Percentiles rank a stretch among this genome's conserved stretches.
These are phyloP conservation scores for Paramecium octaurelia DNA, from an alignment of 73 alveolate genomes.

Conservation along the genomic window DNA sequence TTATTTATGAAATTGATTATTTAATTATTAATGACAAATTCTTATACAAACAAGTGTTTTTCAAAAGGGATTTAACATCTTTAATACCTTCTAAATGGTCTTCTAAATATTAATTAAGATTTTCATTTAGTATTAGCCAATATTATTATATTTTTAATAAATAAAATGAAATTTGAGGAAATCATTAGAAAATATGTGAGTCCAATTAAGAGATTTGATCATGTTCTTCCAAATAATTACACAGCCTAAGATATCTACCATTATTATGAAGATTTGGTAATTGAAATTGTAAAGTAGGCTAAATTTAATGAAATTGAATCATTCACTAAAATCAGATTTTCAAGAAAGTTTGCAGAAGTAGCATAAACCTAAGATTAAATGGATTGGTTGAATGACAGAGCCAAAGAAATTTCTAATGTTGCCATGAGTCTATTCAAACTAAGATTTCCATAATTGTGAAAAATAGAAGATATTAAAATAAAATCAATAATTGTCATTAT, in stretches of 20 bases:
- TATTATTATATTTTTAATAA: neutral
- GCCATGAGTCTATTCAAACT: neutral
- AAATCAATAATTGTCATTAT: neutral
- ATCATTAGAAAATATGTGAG: conserved; percentile 16
- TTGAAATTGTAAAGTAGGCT: neutral
- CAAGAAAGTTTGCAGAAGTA: conserved; percentile 33
- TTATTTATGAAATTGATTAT: neutral
- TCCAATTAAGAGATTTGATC: conserved; percentile 28
- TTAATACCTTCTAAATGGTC: neutral
- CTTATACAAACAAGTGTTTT: neutral
- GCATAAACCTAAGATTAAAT: conserved; percentile 14
- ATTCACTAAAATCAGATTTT: conserved; percentile 42
- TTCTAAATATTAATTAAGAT: neutral
- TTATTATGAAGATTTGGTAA: neutral
- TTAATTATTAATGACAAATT: neutral
- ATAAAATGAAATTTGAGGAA: conserved; percentile 4
- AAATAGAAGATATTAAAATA: neutral
- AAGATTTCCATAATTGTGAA: conserved; percentile 25
- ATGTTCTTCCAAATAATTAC: neutral
- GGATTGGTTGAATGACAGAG: conserved; percentile 35
- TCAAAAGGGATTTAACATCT: neutral
- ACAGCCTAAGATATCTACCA: conserved; percentile 28
- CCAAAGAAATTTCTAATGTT: neutral
- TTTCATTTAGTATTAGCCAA: neutral
- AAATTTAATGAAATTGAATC: conserved; percentile 47